A percentile compares a stretch with the other conserved stretches of the same genome.
Evolutionary conservation across 345 rosid species (phyloP).

Genomic region (Pistacia atlantica): DNA sequence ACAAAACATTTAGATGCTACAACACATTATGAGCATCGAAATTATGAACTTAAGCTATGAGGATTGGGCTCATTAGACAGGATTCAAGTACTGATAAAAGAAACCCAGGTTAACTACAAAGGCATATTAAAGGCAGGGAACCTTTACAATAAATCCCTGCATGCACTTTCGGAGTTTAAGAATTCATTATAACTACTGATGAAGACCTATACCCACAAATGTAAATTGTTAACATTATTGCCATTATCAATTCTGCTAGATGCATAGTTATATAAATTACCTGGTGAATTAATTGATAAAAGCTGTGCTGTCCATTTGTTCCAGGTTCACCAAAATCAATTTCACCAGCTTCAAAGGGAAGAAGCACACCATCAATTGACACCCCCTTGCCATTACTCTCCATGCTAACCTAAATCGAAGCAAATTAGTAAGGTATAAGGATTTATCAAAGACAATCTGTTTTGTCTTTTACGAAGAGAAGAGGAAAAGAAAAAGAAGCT

Average conservation of each 20-base stretch:
- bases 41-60: not conserved
- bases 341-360: constrained; percentile 91
- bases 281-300: constrained; percentile 99
- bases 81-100: not conserved
- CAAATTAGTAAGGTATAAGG: constrained; percentile 13
- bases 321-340: constrained; percentile 99
- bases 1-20: not conserved
- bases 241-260: constrained; percentile 5
- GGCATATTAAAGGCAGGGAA: not conserved
- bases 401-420: constrained; percentile 82
- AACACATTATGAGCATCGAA: not conserved
- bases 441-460: not conserved
- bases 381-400: constrained; percentile 99
- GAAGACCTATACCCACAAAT: not conserved
- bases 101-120: not conserved
- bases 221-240: not conserved
- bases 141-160: not conserved
- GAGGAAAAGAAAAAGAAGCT: constrained; percentile 3
- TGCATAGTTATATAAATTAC: constrained; percentile 29
- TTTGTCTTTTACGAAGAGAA: not conserved
- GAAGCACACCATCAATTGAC: constrained; percentile 84
- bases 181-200: not conserved
- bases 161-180: not conserved
- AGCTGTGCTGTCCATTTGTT: constrained; percentile 98
- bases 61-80: not conserved